Evolutionary conservation across 192 early-diverging fungal genomes (phyloP).

Genomic region (Diversispora eburnea): DNA sequence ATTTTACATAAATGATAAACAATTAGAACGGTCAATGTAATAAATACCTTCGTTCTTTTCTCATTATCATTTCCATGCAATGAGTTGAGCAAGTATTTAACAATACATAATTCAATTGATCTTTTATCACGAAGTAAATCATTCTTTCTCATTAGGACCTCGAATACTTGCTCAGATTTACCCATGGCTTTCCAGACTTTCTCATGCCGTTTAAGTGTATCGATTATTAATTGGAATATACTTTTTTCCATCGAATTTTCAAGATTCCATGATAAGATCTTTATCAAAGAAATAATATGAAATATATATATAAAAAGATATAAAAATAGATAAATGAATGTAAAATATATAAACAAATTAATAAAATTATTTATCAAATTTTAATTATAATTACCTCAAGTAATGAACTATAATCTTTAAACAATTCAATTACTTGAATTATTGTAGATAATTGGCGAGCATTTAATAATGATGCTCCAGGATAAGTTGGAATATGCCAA

Average conservation of each 20-base stretch:
- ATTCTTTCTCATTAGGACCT: conserved; percentile 23
- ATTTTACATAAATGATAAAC: not conserved
- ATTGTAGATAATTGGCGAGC: conserved; percentile 57
- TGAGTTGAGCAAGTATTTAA: conserved; percentile 16
- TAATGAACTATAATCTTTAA: conserved; percentile 47
- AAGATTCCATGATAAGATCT: conserved; percentile 50
- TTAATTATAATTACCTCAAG: conserved; percentile 36
- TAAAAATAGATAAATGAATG: not conserved
- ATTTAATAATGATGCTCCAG: conserved; percentile 73
- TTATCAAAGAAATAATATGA: not conserved
- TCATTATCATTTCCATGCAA: not conserved
- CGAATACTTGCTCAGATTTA: conserved; percentile 6
- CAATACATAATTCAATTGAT: conserved; percentile 24
- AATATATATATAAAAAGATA: not conserved
- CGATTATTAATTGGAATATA: conserved; percentile 47
- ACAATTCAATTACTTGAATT: conserved; percentile 45
- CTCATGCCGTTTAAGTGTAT: conserved; percentile 46
- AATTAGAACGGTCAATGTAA: not conserved
- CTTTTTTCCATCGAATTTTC: conserved; percentile 49
- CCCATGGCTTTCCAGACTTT: conserved; percentile 51
- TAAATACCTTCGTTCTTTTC: conserved; percentile 7
- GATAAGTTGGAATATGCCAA: conserved; percentile 75
- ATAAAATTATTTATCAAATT: not conserved
- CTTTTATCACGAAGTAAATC: conserved; percentile 25
- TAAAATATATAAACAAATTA: not conserved